Conservation (phyloP, 2,329 filamentous ascomycete species). For the Fusarium paranaense region DNA sequence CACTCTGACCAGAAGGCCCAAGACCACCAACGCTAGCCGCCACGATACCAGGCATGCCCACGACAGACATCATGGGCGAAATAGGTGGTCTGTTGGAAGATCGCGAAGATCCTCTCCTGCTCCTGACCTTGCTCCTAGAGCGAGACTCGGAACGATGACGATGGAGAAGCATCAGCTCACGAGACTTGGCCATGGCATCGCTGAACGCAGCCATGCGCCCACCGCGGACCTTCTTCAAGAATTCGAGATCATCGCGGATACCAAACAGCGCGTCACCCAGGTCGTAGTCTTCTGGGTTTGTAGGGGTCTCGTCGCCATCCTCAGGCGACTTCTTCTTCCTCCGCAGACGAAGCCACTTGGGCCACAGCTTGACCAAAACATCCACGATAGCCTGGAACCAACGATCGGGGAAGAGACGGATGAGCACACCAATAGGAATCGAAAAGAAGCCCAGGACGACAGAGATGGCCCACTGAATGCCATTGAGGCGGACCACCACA, state of each 20-base stretch:
- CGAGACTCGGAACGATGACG: conserved; percentile 34
- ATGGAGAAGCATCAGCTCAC: conserved; percentile 32
- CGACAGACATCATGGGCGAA: conserved; percentile 37
- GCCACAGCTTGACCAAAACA: conserved; percentile 22
- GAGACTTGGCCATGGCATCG: conserved; percentile 30
- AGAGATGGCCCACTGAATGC: conserved; percentile 83
- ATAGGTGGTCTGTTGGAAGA: conserved; percentile 36
- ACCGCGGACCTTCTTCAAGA: conserved; percentile 29
- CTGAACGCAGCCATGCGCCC: conserved; percentile 34
- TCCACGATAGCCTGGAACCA: conserved; percentile 45
- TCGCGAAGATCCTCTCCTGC: conserved; percentile 30
- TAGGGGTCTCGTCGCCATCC: conserved; percentile 18
- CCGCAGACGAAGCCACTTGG: conserved; percentile 26
- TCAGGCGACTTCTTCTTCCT: conserved; percentile 33
- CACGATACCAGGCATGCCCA: conserved; percentile 37
- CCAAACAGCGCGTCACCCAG: conserved; percentile 32
- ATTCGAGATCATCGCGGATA: conserved; percentile 36
- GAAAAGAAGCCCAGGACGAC: conserved; percentile 81
- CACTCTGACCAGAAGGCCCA: conserved; percentile 12
- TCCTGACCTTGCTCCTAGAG: conserved; percentile 30
- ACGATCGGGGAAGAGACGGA: conserved; percentile 80
- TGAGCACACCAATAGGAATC: conserved; percentile 77
- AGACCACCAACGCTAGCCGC: conserved; percentile 33
- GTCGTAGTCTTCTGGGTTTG: conserved; percentile 34
- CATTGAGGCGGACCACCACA: conserved; percentile 70